A percentile compares a stretch with the other conserved stretches of the same genome.
Evolutionary conservation across 306 rosid species (phyloP).

Genomic region (Glycine soja): DNA sequence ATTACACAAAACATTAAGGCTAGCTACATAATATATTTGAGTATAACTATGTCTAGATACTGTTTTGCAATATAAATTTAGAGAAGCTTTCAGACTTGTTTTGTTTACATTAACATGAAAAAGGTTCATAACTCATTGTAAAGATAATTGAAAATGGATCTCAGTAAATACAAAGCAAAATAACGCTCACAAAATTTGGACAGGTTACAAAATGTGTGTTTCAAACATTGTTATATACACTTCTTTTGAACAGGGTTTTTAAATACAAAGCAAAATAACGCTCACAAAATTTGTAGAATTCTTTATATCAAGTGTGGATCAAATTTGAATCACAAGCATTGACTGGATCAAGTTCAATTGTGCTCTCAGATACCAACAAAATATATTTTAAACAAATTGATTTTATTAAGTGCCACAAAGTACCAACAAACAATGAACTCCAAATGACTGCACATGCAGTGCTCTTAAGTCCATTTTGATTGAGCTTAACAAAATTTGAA

Average conservation of each 20-base stretch:
- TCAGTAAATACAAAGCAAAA: not conserved
- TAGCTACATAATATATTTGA: too few relatives aligned
- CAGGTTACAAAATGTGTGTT: too few relatives aligned
- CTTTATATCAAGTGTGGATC: not conserved
- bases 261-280: slow-evolving; percentile 1
- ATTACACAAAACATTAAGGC: too few relatives aligned
- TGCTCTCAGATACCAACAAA: not conserved
- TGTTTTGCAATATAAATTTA: slow-evolving; percentile 18
- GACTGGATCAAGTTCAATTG: not conserved
- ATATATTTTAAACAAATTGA: slow-evolving; percentile 5
- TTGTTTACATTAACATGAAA: slow-evolving; percentile 16
- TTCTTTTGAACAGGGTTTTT: slow-evolving; percentile 16
- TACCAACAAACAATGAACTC: slow-evolving; percentile 31
- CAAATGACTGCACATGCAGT: not conserved
- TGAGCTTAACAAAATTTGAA: slow-evolving; percentile 7
- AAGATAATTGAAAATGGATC: slow-evolving; percentile 2
- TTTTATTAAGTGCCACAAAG: slow-evolving; percentile 10
- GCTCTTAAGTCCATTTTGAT: slow-evolving; percentile 16
- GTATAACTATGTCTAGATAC: not conserved
- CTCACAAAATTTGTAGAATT: slow-evolving; percentile 1
- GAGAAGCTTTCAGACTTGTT: not conserved
- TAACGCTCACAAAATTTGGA: not conserved
- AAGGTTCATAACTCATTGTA: not conserved
- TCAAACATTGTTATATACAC: too few relatives aligned
- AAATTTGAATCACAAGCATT: slow-evolving; percentile 8